Evolutionary conservation across 805 yeast genomes (phyloP).

Genomic region (Tetrapisispora namnaoensis): DNA sequence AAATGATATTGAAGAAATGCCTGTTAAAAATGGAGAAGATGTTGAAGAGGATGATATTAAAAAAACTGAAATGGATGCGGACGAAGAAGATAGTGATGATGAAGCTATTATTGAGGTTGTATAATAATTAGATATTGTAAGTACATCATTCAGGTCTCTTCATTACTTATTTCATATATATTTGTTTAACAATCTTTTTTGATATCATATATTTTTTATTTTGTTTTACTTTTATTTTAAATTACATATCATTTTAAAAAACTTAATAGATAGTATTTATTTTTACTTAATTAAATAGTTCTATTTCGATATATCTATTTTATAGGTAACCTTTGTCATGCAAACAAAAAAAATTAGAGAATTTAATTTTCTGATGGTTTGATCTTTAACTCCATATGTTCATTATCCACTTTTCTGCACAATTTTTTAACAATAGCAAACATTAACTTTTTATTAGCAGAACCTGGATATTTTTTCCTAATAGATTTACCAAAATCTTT

Average conservation of each 20-base stretch:
- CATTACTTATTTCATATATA: too few species aligned
- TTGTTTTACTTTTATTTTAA: neutral
- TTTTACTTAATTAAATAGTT: too few species aligned
- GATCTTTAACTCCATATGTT: constrained; percentile 25
- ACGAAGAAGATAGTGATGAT: constrained; percentile 20
- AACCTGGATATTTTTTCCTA: constrained; percentile 42
- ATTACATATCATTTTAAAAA: neutral
- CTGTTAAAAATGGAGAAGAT: constrained; percentile 39
- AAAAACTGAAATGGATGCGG: constrained; percentile 13
- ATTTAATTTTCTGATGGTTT: constrained; percentile 1
- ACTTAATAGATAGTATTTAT: too few species aligned
- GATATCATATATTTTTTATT: too few species aligned
- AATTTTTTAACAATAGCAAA: constrained; percentile 24
- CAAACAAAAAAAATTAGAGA: neutral
- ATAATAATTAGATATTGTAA: constrained; percentile 6
- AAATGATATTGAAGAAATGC: constrained; percentile 38
- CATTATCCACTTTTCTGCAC: constrained; percentile 24
- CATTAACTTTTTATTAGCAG: constrained; percentile 25
- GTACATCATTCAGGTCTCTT: too few species aligned
- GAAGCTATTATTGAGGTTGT: constrained; percentile 30
- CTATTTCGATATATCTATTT: neutral
- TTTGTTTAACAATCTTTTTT: too few species aligned
- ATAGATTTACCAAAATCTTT: constrained; percentile 50
- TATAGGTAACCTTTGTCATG: neutral
- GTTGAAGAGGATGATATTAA: constrained; percentile 27